A percentile compares a stretch with the other conserved stretches of the same genome.
Conservation (phyloP, 257 asterid genomes). For the Scutellaria barbata region DNA sequence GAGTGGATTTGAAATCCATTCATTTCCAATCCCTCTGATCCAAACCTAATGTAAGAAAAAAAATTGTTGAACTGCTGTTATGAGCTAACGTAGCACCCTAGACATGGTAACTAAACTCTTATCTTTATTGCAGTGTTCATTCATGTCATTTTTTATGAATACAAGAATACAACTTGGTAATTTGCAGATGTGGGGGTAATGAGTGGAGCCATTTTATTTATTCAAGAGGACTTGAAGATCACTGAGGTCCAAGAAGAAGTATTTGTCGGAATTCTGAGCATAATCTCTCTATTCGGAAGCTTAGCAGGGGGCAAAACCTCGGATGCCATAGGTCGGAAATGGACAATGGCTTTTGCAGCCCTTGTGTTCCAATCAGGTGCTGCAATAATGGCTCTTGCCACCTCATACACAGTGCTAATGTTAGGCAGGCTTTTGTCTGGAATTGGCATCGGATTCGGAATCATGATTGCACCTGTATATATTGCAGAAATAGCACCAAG, state of each 20-base stretch:
- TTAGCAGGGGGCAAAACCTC: constrained; percentile 67
- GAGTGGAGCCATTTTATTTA: constrained; percentile 77
- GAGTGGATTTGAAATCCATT: too few relatives aligned
- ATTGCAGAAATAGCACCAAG: constrained; percentile 73
- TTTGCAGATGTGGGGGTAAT: constrained; percentile 73
- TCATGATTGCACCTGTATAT: constrained; percentile 72
- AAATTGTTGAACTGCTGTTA: background rate
- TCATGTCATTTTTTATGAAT: background rate
- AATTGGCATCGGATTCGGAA: constrained; percentile 65
- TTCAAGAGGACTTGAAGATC: constrained; percentile 61
- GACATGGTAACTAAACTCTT: too few relatives aligned
- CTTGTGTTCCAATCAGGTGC: constrained; percentile 63
- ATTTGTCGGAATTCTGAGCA: constrained; percentile 63
- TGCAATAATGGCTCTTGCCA: constrained; percentile 60
- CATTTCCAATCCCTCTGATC: too few relatives aligned
- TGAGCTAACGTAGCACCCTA: too few relatives aligned
- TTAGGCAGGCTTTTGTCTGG: constrained; percentile 63
- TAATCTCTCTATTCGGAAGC: constrained; percentile 64
- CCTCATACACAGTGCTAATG: constrained; percentile 52
- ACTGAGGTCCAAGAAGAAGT: constrained; percentile 64
- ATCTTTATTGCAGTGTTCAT: background rate
- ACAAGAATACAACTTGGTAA: background rate
- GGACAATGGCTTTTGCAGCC: constrained; percentile 74
- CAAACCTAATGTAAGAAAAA: background rate
- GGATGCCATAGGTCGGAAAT: constrained; percentile 70